Base-by-base conservation (phyloP, 176 grass and related monocot species). In the Oryza glumipatula region DNA sequence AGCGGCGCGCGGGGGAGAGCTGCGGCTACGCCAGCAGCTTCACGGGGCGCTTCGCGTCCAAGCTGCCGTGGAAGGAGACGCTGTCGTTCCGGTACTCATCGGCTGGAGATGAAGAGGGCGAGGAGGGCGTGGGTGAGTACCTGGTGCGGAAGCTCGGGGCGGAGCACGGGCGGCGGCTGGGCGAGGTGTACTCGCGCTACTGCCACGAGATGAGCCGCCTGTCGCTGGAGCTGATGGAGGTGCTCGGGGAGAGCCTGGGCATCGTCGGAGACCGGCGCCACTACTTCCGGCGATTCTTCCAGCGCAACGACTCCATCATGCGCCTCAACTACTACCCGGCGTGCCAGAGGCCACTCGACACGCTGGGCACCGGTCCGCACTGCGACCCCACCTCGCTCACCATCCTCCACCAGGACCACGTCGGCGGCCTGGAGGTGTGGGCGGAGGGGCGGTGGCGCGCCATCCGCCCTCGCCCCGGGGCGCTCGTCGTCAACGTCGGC, bases 1-100 rank as follows among this genome's bases (percentile, higher is more conserved):
- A 84, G 72, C 85, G 97, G 7, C 49, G 21, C 0, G 84, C 76
- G 5, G 92, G 94, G 16, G 90, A 96, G 72, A 89, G 92, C 66
- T 96, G 94, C 85, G 97, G 97, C 39, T 99, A 99, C 89, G 97
- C 97, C 0, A 96, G 94, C 88, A 96, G 97, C 83, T 99, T 99
- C 88, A 94, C 94, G 9, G 90, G 92, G 0, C 88, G 97, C 1
- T 99, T 99, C 85, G 84, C 94, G 0, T 80, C 61, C 71, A 96
- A 92, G 87, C 97, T 99, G 3, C 97, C 97, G 0, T 99, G 97
- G 97, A 99, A 99, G 85, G 97, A 99, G 88, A 99, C 97, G 5
- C 89, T 99, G 8, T 99, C 97, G 0, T 99, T 99, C 33, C 32
- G 82, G 0, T 92, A 84, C 91, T 89, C 76, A 9, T 44, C 78